Evolutionary conservation across 345 rosid genomes (phyloP), one percentile per base, ranked within the genome.

Genomic region (Erucastrum elatum): DNA sequence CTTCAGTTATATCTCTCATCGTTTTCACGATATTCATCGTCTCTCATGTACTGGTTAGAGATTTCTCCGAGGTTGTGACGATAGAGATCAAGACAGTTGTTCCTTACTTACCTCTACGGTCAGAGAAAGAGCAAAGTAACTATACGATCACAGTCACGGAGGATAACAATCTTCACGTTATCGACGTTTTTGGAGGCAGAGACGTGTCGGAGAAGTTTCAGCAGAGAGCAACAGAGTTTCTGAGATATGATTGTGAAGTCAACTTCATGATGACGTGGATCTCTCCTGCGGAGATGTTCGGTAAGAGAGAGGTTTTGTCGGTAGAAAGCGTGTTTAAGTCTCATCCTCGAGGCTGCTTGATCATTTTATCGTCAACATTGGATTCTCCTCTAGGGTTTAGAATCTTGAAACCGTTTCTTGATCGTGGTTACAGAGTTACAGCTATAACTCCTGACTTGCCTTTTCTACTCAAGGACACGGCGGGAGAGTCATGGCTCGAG

Each of bases 341-440:
- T 15, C 59, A 53, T 16, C 59, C 59, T 53, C 3, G 3, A 53
- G 59, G 59, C 1, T 53, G 59, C 26, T 53, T 53, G 59, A 16
- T 53, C 25, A 53, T 53, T 53, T 53, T 53, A 16, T 53, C 59
- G 0, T 53, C 59, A 2, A 53, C 59, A 0, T 15, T 53, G 59
- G 59, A 53, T 53, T 53, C 59, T 15, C 59, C 59, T 15, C 59
- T 15, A 53, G 59, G 59, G 59, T 53, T 53, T 15, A 53, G 59
- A 15, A 53, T 53, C 59, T 53, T 53, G 59, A 53, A 53, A 53
- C 59, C 59, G 59, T 53, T 53, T 53, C 59, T 53, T 53, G 59
- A 53, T 15, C 59, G 59, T 53, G 59, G 59, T 7, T 53, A 53
- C 59, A 53, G 59, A 53, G 59, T 53, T 53, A 6, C 5, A 5